These are phyloP conservation scores for Fusarium sp. DNA, from an alignment of 2,329 filamentous ascomycete species.

Conservation along the genomic window DNA sequence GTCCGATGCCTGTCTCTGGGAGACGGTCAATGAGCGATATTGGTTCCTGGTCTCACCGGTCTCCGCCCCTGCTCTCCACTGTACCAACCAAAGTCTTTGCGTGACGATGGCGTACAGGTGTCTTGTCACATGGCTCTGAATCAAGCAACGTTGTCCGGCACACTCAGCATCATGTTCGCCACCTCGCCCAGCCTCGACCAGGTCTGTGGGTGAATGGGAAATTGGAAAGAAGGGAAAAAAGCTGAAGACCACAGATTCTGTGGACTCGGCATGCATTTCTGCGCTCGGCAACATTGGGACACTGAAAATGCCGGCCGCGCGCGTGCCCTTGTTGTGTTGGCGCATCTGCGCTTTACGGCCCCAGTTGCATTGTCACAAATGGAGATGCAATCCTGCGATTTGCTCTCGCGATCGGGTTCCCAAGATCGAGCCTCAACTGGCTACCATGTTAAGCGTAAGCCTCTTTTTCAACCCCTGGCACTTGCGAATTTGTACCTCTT, in stretches of 20 bases:
- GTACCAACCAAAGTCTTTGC: slow-evolving; percentile 44
- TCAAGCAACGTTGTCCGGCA: slow-evolving; percentile 19
- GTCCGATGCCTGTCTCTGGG: slow-evolving; percentile 30
- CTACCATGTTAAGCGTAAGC: slow-evolving; percentile 17
- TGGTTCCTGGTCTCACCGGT: slow-evolving; percentile 43
- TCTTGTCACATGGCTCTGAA: slow-evolving; percentile 41
- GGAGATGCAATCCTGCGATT: slow-evolving; percentile 9
- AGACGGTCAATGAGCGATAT: slow-evolving; percentile 30
- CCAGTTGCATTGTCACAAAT: slow-evolving; percentile 21
- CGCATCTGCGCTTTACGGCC: slow-evolving; percentile 14
- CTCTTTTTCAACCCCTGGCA: slow-evolving; percentile 15
- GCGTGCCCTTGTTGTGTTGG: slow-evolving; percentile 18
- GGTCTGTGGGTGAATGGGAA: slow-evolving; percentile 19
- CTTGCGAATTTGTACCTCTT: slow-evolving; percentile 27
- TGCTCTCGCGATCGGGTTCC: slow-evolving; percentile 12
- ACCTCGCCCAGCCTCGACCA: slow-evolving; percentile 34
- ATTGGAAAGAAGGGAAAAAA: slow-evolving; percentile 1
- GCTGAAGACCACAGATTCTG: slow-evolving; percentile 8
- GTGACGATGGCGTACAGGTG: slow-evolving; percentile 43
- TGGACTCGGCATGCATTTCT: slow-evolving; percentile 24
- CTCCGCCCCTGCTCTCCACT: slow-evolving; percentile 37
- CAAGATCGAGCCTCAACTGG: slow-evolving; percentile 13
- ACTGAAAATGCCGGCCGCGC: slow-evolving; percentile 18
- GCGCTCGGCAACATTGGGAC: slow-evolving; percentile 15
- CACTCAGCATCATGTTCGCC: slow-evolving; percentile 13